A percentile compares a stretch with the other conserved stretches of the same genome.
Conservation (phyloP, 2,329 filamentous ascomycete species). For the Pestalotiopsis sp. region DNA sequence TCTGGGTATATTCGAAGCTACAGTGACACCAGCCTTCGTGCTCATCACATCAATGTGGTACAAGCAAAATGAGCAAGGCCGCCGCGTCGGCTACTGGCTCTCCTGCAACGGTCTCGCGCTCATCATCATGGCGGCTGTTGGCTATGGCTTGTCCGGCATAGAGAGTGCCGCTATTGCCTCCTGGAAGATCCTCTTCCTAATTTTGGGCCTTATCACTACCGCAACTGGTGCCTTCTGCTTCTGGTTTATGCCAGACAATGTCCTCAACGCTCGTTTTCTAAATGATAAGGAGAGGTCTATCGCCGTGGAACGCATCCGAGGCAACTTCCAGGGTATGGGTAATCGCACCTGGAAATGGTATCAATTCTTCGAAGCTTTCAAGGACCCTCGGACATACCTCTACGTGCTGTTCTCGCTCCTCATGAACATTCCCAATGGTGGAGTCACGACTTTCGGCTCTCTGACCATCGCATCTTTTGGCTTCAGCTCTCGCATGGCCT, state of each 20-base stretch:
- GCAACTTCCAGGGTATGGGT: slow-evolving; percentile 1
- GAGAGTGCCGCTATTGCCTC: background rate
- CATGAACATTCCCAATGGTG: slow-evolving; percentile 1
- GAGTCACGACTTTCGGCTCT: slow-evolving; percentile 4
- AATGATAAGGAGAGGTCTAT: background rate
- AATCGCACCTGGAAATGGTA: slow-evolving; percentile 5
- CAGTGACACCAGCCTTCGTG: background rate
- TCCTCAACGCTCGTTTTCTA: background rate
- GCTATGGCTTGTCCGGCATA: background rate
- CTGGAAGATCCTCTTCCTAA: slow-evolving; percentile 5
- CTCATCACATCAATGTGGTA: slow-evolving; percentile 5
- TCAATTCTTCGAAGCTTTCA: background rate
- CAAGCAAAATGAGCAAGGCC: slow-evolving; percentile 3
- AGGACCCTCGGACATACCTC: background rate
- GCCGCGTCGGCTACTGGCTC: background rate
- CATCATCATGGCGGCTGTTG: background rate
- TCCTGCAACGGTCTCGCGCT: background rate
- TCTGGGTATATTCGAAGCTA: background rate
- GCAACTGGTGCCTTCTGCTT: background rate
- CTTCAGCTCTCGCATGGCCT: background rate
- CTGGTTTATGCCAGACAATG: slow-evolving; percentile 1
- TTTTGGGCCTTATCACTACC: background rate
- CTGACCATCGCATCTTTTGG: background rate
- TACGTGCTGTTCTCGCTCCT: background rate
- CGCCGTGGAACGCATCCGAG: background rate